A percentile compares a stretch with the other conserved stretches of the same genome.
Conservation (phyloP, 176 grass and related monocot genomes). For the Eleusine coracana region DNA sequence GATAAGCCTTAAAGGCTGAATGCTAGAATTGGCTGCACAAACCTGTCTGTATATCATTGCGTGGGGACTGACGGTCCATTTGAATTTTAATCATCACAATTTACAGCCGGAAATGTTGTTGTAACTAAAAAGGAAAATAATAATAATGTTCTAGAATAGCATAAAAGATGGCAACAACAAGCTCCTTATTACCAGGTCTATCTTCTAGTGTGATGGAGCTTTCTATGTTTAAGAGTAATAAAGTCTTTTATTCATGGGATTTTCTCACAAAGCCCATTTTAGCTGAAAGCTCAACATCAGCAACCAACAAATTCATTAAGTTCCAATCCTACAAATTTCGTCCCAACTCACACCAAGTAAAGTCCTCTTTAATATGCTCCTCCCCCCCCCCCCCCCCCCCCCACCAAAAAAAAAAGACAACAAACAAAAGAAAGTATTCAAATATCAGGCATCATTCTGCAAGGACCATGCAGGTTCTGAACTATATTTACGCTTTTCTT, state of each 20-base stretch:
- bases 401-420: background rate
- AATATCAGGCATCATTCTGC: background rate
- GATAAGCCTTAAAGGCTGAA: slow-evolving; percentile 11
- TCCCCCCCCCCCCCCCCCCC: too few species aligned
- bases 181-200: too few species aligned
- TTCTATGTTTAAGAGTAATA: too few species aligned
- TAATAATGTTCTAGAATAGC: background rate
- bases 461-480: background rate
- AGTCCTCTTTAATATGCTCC: background rate
- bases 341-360: background rate
- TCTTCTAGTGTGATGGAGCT: too few species aligned
- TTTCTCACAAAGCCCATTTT: slow-evolving; percentile 24
- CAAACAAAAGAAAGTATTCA: background rate
- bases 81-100: background rate
- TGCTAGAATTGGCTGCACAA: background rate
- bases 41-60: slow-evolving; percentile 19
- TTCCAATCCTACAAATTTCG: background rate
- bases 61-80: slow-evolving; percentile 27
- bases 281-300: slow-evolving; percentile 32
- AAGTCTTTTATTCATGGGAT: background rate
- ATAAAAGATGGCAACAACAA: too few species aligned
- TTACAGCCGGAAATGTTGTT: background rate
- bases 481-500: background rate
- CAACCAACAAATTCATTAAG: background rate
- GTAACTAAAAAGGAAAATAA: background rate